Conservation (phyloP, 2,329 filamentous ascomycete genomes). For the Chaetomiaceae sp. region DNA sequence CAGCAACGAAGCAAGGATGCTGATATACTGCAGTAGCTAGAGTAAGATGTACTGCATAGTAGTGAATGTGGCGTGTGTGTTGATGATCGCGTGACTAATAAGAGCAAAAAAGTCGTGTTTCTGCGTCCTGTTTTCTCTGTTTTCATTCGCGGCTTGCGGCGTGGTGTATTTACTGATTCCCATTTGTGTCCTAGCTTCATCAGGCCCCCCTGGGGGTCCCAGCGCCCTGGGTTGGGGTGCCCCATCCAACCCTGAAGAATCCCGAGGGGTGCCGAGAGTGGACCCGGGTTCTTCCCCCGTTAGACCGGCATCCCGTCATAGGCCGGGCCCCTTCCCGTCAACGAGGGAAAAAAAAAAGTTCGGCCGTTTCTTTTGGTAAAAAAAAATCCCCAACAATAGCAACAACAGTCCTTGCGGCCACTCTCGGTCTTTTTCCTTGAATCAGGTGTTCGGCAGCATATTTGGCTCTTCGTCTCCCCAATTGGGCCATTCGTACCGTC, state of each 20-base stretch:
- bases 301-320: slow-evolving; percentile 22
- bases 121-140: neutral
- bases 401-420: slow-evolving; percentile 8
- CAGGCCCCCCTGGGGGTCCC: neutral
- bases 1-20: neutral
- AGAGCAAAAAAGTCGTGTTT: too few relatives aligned
- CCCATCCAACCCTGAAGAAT: neutral
- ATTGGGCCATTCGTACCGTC: slow-evolving; percentile 21
- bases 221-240: neutral
- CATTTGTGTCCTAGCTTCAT: slow-evolving; percentile 4
- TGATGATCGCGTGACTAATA: neutral
- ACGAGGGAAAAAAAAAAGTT: slow-evolving; percentile 17
- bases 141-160: slow-evolving; percentile 3
- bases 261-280: slow-evolving; percentile 17
- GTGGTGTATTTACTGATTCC: slow-evolving; percentile 18
- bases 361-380: neutral
- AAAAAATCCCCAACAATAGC: slow-evolving; percentile 6
- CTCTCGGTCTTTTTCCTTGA: slow-evolving; percentile 17
- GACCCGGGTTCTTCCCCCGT: slow-evolving; percentile 15
- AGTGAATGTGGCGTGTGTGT: neutral
- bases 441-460: slow-evolving; percentile 13
- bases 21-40: too few relatives aligned
- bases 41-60: neutral
- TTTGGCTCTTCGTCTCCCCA: slow-evolving; percentile 12
- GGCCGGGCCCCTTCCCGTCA: too few relatives aligned